phyloP scores from a whole-genome alignment of 352 stramenopile genomes.

The Pythium sukuiense region DNA sequence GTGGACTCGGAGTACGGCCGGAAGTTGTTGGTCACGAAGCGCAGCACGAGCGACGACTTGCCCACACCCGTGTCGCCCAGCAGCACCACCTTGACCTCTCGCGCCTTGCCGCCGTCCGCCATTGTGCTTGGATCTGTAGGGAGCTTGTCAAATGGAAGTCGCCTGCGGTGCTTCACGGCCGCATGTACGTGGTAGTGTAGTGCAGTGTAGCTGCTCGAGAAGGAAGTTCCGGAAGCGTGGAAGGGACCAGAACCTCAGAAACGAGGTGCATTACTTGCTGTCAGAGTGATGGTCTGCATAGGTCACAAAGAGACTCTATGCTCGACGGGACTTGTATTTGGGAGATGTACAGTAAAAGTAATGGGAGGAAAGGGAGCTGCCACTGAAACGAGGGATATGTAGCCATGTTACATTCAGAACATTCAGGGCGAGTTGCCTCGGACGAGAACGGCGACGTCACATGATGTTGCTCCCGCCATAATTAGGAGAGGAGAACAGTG shows the following conservation, averaged over 20 bases:
- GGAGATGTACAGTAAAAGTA: background rate
- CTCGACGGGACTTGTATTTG: background rate
- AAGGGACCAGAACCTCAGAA: slow-evolving; percentile 7
- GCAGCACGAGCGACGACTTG: slow-evolving; percentile 95
- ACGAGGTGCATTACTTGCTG: background rate
- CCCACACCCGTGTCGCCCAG: slow-evolving; percentile 94
- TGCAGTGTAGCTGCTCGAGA: background rate
- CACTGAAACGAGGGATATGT: background rate
- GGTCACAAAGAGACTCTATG: background rate
- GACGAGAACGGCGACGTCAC: background rate
- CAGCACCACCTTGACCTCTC: slow-evolving; percentile 90
- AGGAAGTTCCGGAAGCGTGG: slow-evolving; percentile 3
- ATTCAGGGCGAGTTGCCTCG: background rate
- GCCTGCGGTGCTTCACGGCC: background rate
- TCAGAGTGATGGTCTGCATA: background rate
- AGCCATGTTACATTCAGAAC: background rate
- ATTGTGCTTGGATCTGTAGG: slow-evolving; percentile 27
- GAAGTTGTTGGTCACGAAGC: slow-evolving; percentile 98
- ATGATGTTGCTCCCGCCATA: background rate
- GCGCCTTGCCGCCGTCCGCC: slow-evolving; percentile 73
- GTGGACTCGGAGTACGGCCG: slow-evolving; percentile 95
- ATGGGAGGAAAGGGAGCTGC: background rate
- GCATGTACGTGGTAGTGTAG: slow-evolving; percentile 1
- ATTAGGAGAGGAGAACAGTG: background rate
- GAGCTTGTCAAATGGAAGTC: no score